Conservation (phyloP, 257 asterid species). For the Nicotiana obtusifolia region DNA sequence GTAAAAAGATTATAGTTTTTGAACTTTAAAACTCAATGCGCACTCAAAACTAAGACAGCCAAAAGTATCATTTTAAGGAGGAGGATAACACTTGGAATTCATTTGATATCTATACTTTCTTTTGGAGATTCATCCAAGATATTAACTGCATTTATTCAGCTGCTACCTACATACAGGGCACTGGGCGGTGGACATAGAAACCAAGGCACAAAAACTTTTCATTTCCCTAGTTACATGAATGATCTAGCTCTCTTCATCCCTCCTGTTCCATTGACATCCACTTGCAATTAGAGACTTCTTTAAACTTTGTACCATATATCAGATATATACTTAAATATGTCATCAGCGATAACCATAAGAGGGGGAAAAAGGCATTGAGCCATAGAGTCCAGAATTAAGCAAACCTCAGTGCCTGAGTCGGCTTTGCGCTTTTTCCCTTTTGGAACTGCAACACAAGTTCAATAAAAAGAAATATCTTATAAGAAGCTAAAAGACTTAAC, state of each 20-base stretch:
- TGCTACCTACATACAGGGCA: not conserved
- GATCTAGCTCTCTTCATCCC: not conserved
- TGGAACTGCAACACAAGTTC: conserved; percentile 40
- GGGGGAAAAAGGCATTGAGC: not conserved
- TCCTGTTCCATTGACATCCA: not conserved
- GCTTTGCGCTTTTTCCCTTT: conserved; percentile 81
- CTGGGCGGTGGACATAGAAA: not conserved
- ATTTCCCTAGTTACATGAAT: not conserved
- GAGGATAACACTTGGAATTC: not conserved
- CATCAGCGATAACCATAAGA: not conserved
- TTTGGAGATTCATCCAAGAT: not conserved
- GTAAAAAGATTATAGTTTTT: not conserved
- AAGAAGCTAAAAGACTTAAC: conserved; percentile 8
- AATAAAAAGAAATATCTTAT: not conserved
- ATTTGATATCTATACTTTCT: not conserved
- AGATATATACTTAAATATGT: not conserved
- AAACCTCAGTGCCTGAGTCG: conserved; percentile 68
- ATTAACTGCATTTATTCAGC: not conserved
- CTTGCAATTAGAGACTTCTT: not conserved
- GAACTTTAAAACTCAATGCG: not conserved
- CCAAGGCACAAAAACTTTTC: not conserved
- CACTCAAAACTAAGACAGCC: not conserved
- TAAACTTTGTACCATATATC: too few species aligned
- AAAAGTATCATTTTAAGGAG: not conserved
- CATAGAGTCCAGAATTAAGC: conserved; percentile 14